phyloP scores from a whole-genome alignment of 2,329 filamentous ascomycete genomes.

The Chaetomiaceae sp. region DNA sequence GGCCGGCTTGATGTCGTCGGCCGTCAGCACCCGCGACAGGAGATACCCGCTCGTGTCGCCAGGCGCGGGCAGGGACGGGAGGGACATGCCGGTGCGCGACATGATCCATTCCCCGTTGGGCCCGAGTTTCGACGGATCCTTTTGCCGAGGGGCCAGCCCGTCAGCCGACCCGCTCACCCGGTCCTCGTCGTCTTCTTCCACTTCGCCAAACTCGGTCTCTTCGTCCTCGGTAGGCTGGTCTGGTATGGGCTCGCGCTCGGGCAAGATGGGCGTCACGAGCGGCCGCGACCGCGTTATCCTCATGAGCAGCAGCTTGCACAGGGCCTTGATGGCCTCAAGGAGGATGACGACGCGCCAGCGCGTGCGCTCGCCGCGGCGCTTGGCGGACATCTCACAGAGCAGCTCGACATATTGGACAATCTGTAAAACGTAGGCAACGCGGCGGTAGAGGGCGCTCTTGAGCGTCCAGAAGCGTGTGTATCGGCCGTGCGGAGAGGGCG shows the following conservation, averaged over 20 bases:
- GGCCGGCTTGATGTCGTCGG: constrained; percentile 94
- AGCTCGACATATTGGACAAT: constrained; percentile 93
- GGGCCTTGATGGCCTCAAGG: constrained; percentile 78
- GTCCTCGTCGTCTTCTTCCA: constrained; percentile 60
- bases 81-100: constrained; percentile 84
- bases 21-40: constrained; percentile 82
- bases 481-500: constrained; percentile 55
- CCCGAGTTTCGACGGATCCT: constrained; percentile 13
- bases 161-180: constrained; percentile 12
- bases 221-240: constrained; percentile 49
- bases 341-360: constrained; percentile 85
- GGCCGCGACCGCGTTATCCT: constrained; percentile 78
- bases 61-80: constrained; percentile 76
- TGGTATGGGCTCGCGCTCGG: constrained; percentile 76
- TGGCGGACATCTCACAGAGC: constrained; percentile 95
- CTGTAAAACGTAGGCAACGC: constrained; percentile 76
- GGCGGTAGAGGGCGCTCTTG: constrained; percentile 66
- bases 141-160: constrained; percentile 12
- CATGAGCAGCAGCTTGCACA: constrained; percentile 75
- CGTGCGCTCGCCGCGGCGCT: constrained; percentile 72
- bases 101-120: constrained; percentile 66
- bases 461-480: constrained; percentile 65
- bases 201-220: constrained; percentile 44
- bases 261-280: constrained; percentile 75
- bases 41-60: constrained; percentile 84